phyloP scores from a whole-genome alignment of 1,284 basidiomycete genomes.

The Puccinia horiana region DNA sequence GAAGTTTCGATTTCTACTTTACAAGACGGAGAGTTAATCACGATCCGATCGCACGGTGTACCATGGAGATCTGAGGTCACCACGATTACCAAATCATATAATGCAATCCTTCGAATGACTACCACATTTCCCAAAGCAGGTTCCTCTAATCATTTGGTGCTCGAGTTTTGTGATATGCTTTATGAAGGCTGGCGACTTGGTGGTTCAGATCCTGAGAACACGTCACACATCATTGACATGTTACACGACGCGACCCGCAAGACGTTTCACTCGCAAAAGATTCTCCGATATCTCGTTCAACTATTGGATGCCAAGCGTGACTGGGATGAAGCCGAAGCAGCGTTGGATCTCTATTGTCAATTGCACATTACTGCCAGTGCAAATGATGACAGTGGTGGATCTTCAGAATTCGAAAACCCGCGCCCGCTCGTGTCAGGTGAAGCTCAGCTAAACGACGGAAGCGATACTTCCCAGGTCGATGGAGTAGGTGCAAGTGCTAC shows the following conservation, averaged over 20 bases:
- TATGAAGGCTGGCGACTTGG: slow-evolving; percentile 42
- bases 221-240: slow-evolving; percentile 62
- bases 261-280: slow-evolving; percentile 83
- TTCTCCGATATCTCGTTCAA: slow-evolving; percentile 78
- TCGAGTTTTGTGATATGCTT: slow-evolving; percentile 43
- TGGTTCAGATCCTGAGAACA: slow-evolving; percentile 50
- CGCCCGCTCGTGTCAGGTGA: slow-evolving; percentile 55
- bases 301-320: slow-evolving; percentile 68
- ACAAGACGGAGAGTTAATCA: slow-evolving; percentile 9
- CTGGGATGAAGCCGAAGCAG: slow-evolving; percentile 70
- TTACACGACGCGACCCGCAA: slow-evolving; percentile 87
- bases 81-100: slow-evolving; percentile 21
- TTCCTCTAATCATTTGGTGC: slow-evolving; percentile 19
- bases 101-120: slow-evolving; percentile 9
- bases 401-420: slow-evolving; percentile 59
- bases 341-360: slow-evolving; percentile 77
- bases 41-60: not conserved
- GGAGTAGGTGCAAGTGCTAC: not conserved
- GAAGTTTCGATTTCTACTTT: slow-evolving; percentile 10
- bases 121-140: slow-evolving; percentile 28
- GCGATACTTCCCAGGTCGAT: not conserved
- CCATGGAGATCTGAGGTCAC: slow-evolving; percentile 34
- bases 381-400: not conserved
- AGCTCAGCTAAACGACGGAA: slow-evolving; percentile 53
- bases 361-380: slow-evolving; percentile 63